Evolutionary conservation across 1,284 basidiomycete species (phyloP).

Genomic region (Austroboletus novae-zelandiae): DNA sequence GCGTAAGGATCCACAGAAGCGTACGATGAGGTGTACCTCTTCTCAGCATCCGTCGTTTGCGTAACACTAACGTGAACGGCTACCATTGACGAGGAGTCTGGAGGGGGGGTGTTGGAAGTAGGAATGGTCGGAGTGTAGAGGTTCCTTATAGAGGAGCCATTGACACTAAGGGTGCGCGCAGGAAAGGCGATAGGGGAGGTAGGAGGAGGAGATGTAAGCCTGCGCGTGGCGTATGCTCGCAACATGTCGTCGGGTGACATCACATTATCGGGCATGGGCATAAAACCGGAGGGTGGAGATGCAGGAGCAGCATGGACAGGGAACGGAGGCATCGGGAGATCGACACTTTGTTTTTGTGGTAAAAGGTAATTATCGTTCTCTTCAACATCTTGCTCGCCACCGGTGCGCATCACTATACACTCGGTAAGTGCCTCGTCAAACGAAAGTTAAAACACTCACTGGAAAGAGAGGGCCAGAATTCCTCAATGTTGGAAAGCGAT

Average conservation of each 20-base stretch:
- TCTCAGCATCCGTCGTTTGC: slow-evolving; percentile 16
- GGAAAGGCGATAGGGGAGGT: slow-evolving; percentile 34
- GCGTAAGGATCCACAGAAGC: slow-evolving; percentile 27
- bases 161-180: slow-evolving; percentile 21
- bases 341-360: slow-evolving; percentile 23
- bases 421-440: slow-evolving; percentile 7
- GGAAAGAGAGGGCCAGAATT: slow-evolving; percentile 60
- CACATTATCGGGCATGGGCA: slow-evolving; percentile 46
- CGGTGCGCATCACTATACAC: slow-evolving; percentile 62
- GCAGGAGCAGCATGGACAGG: slow-evolving; percentile 35
- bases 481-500: slow-evolving; percentile 42
- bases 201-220: slow-evolving; percentile 31
- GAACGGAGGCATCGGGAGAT: slow-evolving; percentile 32
- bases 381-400: slow-evolving; percentile 25
- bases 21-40: slow-evolving; percentile 26
- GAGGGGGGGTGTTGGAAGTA: slow-evolving; percentile 7
- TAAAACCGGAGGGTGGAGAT: slow-evolving; percentile 41
- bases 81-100: slow-evolving; percentile 5
- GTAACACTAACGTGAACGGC: slow-evolving; percentile 7
- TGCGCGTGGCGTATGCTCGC: slow-evolving; percentile 66
- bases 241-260: slow-evolving; percentile 75
- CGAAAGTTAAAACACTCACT: slow-evolving; percentile 40
- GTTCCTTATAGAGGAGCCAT: slow-evolving; percentile 29
- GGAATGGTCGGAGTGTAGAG: slow-evolving; percentile 26
- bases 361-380: slow-evolving; percentile 44